A percentile compares a stretch with the other conserved stretches of the same genome.
Evolutionary conservation across 768 basidiomycete species (phyloP).

Genomic region (Mycena indigotica): DNA sequence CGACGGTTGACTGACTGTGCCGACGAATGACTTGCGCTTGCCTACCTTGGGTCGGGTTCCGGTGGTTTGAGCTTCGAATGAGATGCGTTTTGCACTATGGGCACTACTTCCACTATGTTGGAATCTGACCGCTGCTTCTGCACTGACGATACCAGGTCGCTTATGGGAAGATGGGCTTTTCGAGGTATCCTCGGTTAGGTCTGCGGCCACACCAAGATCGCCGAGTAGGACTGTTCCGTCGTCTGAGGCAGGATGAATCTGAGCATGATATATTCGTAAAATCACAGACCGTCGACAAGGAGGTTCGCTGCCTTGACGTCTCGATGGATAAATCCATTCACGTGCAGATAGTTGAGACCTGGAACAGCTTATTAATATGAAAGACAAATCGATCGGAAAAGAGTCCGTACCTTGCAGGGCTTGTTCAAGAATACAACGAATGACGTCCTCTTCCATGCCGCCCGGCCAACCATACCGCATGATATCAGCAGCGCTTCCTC

Average conservation of each 20-base stretch:
- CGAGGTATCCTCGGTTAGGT: slow-evolving; percentile 68
- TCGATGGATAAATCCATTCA: slow-evolving; percentile 89
- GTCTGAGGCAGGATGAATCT: slow-evolving; percentile 45
- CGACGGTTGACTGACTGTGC: slow-evolving; percentile 58
- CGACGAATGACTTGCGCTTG: slow-evolving; percentile 92
- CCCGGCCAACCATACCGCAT: slow-evolving; percentile 83
- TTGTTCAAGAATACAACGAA: slow-evolving; percentile 82
- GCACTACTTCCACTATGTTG: slow-evolving; percentile 25
- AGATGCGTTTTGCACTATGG: slow-evolving; percentile 30
- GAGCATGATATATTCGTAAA: slow-evolving; percentile 1
- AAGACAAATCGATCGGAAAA: slow-evolving; percentile 59
- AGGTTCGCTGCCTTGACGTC: slow-evolving; percentile 95
- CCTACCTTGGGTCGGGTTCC: slow-evolving; percentile 51
- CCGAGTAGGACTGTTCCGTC: slow-evolving; percentile 89
- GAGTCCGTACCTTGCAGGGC: slow-evolving; percentile 88
- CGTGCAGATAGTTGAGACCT: slow-evolving; percentile 75
- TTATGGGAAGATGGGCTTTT: slow-evolving; percentile 30
- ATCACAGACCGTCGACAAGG: slow-evolving; percentile 60
- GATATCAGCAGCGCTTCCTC: slow-evolving; percentile 82
- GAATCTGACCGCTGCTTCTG: slow-evolving; percentile 34
- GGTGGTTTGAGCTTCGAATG: slow-evolving; percentile 35
- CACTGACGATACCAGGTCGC: slow-evolving; percentile 30
- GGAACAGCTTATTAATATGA: not conserved
- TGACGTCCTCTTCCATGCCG: slow-evolving; percentile 90
- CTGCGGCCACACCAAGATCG: slow-evolving; percentile 90